A percentile compares a stretch with the other conserved stretches of the same genome.
phyloP scores from a whole-genome alignment of 345 rosid species.

The Arabidopsis arenosa region DNA sequence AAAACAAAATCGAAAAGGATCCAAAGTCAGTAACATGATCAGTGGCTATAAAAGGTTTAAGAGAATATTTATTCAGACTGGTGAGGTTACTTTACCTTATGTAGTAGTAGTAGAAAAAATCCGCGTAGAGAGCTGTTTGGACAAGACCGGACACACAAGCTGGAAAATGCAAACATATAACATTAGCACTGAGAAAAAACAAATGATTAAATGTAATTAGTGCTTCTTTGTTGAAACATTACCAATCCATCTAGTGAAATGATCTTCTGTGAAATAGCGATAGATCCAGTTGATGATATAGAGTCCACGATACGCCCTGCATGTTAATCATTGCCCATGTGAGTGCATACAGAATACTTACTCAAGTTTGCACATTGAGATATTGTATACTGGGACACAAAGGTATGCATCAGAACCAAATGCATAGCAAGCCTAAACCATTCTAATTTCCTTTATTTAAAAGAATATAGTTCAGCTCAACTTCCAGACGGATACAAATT shows the following conservation, averaged over 20 bases:
- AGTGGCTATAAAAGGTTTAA: not conserved
- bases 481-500: not conserved
- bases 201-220: not conserved
- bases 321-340: constrained; percentile 23
- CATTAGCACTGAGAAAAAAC: constrained; percentile 13
- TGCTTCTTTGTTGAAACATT: constrained; percentile 22
- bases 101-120: constrained; percentile 95
- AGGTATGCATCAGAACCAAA: constrained; percentile 15
- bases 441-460: not conserved
- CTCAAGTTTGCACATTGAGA: constrained; percentile 11
- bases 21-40: not conserved
- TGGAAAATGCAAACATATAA: constrained; percentile 46
- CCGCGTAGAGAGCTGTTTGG: constrained; percentile 89
- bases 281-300: constrained; percentile 92
- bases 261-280: constrained; percentile 70
- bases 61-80: not conserved
- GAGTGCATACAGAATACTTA: not conserved
- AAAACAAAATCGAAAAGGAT: not conserved
- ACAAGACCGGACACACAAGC: constrained; percentile 85
- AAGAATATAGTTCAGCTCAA: not conserved
- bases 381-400: not conserved
- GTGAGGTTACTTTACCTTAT: constrained; percentile 57
- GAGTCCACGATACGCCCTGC: constrained; percentile 86
- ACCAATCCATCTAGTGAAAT: constrained; percentile 83
- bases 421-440: constrained; percentile 5